These are phyloP conservation scores for Puccinia novopanici DNA, from an alignment of 1,284 basidiomycete species.

Conservation along the genomic window DNA sequence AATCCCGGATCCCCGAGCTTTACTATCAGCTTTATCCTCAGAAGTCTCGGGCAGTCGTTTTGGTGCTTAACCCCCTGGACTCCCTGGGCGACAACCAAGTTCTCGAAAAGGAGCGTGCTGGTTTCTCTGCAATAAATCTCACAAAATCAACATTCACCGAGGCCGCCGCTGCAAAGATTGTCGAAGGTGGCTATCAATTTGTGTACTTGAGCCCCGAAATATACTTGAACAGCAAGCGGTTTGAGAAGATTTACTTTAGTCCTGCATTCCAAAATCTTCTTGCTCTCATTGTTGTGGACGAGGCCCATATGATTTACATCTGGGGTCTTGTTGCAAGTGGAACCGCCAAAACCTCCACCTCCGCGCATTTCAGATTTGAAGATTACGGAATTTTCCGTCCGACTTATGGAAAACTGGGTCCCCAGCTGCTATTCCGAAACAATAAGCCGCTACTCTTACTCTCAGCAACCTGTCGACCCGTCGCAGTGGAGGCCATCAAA, in stretches of 20 bases:
- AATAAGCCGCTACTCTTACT: neutral
- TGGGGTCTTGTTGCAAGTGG: too few relatives aligned
- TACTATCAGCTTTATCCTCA: too few relatives aligned
- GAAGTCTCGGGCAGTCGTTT: too few relatives aligned
- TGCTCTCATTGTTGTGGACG: neutral
- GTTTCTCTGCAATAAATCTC: neutral
- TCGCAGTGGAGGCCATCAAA: slow-evolving; percentile 21
- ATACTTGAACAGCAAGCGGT: too few relatives aligned
- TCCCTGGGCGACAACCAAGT: slow-evolving; percentile 13
- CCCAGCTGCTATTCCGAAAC: neutral
- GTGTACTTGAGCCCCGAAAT: slow-evolving; percentile 16
- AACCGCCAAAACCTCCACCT: too few relatives aligned
- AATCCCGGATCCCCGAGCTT: too few relatives aligned
- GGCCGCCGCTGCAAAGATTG: neutral
- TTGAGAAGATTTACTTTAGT: neutral
- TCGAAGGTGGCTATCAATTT: neutral
- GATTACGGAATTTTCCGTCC: neutral
- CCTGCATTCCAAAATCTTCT: neutral
- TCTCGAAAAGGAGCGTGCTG: neutral
- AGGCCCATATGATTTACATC: too few relatives aligned
- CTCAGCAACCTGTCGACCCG: slow-evolving; percentile 14
- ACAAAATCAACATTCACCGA: neutral
- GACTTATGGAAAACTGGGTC: slow-evolving; percentile 15
- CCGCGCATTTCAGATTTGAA: slow-evolving; percentile 9
- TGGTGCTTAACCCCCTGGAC: too few relatives aligned